phyloP scores from a whole-genome alignment of 202 grass and related monocot genomes.

The Panicum virgatum region DNA sequence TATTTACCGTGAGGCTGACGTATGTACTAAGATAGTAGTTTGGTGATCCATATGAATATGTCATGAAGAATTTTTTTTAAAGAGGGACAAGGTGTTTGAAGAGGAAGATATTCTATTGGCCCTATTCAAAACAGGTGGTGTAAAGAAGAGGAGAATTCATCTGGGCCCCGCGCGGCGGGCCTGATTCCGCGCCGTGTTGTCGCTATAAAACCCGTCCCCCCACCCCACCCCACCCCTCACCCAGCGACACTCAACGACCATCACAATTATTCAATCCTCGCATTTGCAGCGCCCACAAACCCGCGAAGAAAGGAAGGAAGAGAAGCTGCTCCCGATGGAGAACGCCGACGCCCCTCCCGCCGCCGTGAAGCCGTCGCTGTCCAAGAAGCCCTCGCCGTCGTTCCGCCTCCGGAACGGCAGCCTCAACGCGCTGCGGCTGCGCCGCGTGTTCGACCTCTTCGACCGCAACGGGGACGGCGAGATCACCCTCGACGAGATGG shows the following conservation, averaged over 20 bases:
- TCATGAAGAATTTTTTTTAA: too few relatives aligned
- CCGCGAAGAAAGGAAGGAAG: neutral
- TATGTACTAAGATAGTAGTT: neutral
- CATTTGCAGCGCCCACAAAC: neutral
- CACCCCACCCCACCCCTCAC: too few relatives aligned
- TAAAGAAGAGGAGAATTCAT: neutral
- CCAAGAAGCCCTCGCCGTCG: conserved; percentile 64
- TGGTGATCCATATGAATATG: neutral
- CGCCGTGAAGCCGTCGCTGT: conserved; percentile 49
- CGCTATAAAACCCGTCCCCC: conserved; percentile 27
- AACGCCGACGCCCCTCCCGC: neutral
- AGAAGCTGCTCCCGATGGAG: conserved; percentile 25
- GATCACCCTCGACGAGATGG: conserved; percentile 85
- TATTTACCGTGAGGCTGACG: neutral
- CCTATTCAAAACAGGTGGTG: neutral
- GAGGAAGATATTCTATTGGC: neutral
- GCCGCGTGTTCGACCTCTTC: conserved; percentile 86
- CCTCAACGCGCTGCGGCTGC: conserved; percentile 77
- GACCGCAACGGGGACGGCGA: conserved; percentile 83
- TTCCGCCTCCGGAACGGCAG: conserved; percentile 83
- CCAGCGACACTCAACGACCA: neutral
- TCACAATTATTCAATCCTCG: neutral
- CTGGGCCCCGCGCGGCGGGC: neutral
- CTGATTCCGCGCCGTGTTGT: neutral
- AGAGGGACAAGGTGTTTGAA: neutral